phyloP scores from a whole-genome alignment of 345 rosid species.

The Mangifera indica region DNA sequence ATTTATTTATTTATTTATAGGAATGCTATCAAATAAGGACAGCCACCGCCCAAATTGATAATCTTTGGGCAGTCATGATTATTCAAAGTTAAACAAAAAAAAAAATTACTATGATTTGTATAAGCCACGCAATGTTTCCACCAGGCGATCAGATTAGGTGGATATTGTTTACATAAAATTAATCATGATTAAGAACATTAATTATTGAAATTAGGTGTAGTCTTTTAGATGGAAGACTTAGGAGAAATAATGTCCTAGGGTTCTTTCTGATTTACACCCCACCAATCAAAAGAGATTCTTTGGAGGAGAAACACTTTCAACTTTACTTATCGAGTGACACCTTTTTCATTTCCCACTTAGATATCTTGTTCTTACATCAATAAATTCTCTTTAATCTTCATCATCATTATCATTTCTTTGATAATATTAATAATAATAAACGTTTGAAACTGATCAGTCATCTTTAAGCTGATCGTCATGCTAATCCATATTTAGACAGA shows the following conservation, averaged over 20 bases:
- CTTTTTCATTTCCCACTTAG: constrained; percentile 19
- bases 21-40: too few relatives aligned
- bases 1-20: too few relatives aligned
- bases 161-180: too few relatives aligned
- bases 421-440: background rate
- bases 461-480: constrained; percentile 25
- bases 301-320: constrained; percentile 1
- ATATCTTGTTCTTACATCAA: constrained; percentile 12
- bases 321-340: constrained; percentile 20
- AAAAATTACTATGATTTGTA: constrained; percentile 14
- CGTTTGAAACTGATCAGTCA: background rate
- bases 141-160: background rate
- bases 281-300: constrained; percentile 16
- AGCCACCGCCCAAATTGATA: too few relatives aligned
- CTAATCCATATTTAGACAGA: constrained; percentile 18
- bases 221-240: background rate
- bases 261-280: constrained; percentile 13
- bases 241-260: constrained; percentile 13
- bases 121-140: constrained; percentile 24
- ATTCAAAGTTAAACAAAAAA: constrained; percentile 5
- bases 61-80: constrained; percentile 13
- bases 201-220: background rate
- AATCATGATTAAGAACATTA: background rate
- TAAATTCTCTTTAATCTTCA: background rate
- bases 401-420: constrained; percentile 13